Percentiles rank a stretch among this genome's conserved stretches.
Evolutionary conservation across 2,329 filamentous ascomycete genomes (phyloP).

Genomic region (Ophiocordyceps polyrhachis-furcata): DNA sequence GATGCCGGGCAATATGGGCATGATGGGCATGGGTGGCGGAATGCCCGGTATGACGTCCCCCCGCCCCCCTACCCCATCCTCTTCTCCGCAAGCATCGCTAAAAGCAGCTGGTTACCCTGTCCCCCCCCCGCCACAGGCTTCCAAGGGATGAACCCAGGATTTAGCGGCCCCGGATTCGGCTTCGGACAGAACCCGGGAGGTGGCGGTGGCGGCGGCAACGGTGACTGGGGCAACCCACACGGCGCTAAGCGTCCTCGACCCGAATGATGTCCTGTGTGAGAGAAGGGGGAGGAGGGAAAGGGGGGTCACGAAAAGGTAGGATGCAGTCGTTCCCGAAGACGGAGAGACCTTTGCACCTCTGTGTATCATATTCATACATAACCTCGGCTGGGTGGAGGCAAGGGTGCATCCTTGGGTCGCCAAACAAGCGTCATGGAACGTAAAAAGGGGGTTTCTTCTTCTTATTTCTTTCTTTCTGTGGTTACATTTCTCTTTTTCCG

Average conservation of each 20-base stretch:
- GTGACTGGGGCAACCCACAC: slow-evolving; percentile 63
- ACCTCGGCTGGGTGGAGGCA: background rate
- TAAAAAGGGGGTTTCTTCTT: background rate
- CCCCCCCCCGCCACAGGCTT: slow-evolving; percentile 27
- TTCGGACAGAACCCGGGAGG: slow-evolving; percentile 36
- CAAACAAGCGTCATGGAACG: background rate
- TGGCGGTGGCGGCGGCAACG: slow-evolving; percentile 15
- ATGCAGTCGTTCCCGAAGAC: background rate
- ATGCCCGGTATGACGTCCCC: slow-evolving; percentile 15
- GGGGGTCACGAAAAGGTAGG: background rate
- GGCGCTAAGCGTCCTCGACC: slow-evolving; percentile 63
- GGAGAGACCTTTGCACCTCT: background rate
- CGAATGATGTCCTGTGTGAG: slow-evolving; percentile 22
- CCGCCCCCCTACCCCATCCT: background rate
- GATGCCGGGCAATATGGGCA: slow-evolving; percentile 38
- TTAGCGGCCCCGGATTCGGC: slow-evolving; percentile 46
- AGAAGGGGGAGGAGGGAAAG: background rate
- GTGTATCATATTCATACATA: background rate
- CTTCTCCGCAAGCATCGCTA: too few relatives aligned
- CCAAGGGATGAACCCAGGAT: slow-evolving; percentile 49
- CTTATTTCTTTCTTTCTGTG: background rate
- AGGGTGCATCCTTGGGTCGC: background rate
- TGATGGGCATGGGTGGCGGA: slow-evolving; percentile 29
- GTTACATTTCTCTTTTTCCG: too few relatives aligned
- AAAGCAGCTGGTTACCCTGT: slow-evolving; percentile 6